phyloP scores from a whole-genome alignment of 441 rosid species.

The Flueggea neowawraea region DNA sequence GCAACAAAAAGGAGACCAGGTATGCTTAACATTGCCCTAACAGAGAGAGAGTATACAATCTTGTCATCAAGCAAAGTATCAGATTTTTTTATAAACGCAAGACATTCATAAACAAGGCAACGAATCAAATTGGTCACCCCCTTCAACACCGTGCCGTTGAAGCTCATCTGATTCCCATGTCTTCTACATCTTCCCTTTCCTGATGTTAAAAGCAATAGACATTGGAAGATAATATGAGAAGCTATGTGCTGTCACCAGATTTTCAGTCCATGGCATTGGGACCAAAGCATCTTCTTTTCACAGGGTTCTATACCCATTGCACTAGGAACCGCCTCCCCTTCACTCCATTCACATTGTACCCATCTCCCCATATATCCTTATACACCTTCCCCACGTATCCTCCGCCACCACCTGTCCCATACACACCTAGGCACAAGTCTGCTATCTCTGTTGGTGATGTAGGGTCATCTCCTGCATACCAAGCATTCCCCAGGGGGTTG shows the following conservation, averaged over 20 bases:
- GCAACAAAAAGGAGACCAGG: too few species aligned
- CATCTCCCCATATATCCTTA: constrained; percentile 43
- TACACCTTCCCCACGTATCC: constrained; percentile 52
- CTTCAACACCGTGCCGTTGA: too few species aligned
- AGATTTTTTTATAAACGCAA: background rate
- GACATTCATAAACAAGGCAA: background rate
- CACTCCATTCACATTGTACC: constrained; percentile 54
- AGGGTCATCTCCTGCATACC: constrained; percentile 65
- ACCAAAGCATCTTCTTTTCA: constrained; percentile 46
- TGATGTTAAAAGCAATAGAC: background rate
- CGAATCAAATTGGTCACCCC: background rate
- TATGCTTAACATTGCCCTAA: background rate
- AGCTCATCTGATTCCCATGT: too few species aligned
- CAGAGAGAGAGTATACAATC: too few species aligned
- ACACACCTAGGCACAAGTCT: constrained; percentile 54
- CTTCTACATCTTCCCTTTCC: too few species aligned
- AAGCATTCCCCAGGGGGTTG: constrained; percentile 58
- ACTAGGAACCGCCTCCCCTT: constrained; percentile 55
- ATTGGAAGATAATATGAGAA: background rate
- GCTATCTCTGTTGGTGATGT: constrained; percentile 59
- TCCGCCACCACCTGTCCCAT: constrained; percentile 58
- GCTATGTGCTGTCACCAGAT: background rate
- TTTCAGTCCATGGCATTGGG: constrained; percentile 56
- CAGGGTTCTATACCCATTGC: constrained; percentile 61
- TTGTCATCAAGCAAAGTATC: constrained; percentile 14